A percentile compares a stretch with the other conserved stretches of the same genome.
phyloP scores from a whole-genome alignment of 306 rosid genomes.

The Cicer pinnatifidum region DNA sequence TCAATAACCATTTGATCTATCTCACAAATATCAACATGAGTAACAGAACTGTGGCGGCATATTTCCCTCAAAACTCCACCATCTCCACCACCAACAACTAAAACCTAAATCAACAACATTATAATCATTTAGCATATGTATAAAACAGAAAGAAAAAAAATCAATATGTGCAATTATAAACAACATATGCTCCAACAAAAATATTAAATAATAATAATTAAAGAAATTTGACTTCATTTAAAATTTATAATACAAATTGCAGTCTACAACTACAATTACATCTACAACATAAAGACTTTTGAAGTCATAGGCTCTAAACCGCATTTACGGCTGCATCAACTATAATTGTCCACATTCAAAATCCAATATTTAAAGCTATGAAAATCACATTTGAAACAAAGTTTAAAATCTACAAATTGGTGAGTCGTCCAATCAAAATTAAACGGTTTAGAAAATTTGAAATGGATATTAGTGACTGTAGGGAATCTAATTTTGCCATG shows the following conservation, averaged over 20 bases:
- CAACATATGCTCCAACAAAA: no score
- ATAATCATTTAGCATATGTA: constrained; percentile 2
- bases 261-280: no score
- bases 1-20: constrained; percentile 97
- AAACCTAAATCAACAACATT: constrained; percentile 59
- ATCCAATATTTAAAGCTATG: background rate
- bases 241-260: no score
- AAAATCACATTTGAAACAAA: background rate
- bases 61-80: constrained; percentile 97
- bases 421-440: background rate
- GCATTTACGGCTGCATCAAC: no score
- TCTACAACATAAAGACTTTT: no score
- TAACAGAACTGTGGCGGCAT: constrained; percentile 79
- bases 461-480: background rate
- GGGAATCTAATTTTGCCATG: background rate
- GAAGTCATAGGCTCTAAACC: no score
- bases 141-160: background rate
- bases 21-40: constrained; percentile 93
- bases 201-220: no score
- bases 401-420: background rate
- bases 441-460: background rate
- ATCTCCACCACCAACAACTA: constrained; percentile 98
- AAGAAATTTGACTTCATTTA: no score
- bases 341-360: no score
- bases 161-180: no score